Percentiles rank a stretch among this genome's conserved stretches.
Conservation (phyloP, 176 grass and related monocot genomes). For the Bothriochloa decipiens region DNA sequence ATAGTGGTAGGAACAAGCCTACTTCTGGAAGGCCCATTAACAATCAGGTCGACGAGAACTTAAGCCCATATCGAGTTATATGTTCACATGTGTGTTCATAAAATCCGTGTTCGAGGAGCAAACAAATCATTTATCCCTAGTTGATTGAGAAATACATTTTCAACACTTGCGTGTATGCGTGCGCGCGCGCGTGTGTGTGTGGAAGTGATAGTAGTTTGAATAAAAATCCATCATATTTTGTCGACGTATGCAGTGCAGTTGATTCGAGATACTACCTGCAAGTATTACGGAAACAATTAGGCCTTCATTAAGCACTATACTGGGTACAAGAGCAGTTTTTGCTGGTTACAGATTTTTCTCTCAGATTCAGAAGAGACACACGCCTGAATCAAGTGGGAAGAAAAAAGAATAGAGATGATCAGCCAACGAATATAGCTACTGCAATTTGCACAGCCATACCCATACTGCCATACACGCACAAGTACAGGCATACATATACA, state of each 20-base stretch:
- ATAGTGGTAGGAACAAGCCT: neutral
- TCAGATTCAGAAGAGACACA: neutral
- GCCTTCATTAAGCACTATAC: neutral
- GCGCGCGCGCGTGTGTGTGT: neutral
- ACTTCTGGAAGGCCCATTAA: neutral
- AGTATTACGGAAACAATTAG: too few species aligned
- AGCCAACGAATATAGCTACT: neutral
- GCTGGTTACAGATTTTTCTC: neutral
- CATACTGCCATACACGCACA: slow-evolving; percentile 7
- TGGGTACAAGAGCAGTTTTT: neutral
- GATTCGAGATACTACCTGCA: too few species aligned
- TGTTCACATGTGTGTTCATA: too few species aligned
- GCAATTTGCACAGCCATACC: slow-evolving; percentile 26
- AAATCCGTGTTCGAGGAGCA: neutral
- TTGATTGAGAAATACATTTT: neutral
- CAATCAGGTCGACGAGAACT: neutral
- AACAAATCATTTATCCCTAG: neutral
- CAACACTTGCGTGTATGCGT: neutral
- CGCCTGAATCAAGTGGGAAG: neutral
- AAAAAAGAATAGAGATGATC: neutral
- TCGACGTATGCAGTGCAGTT: too few species aligned
- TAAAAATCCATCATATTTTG: too few species aligned
- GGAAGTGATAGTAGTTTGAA: neutral
- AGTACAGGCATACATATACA: slow-evolving; percentile 32
- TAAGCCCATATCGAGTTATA: neutral